These are phyloP conservation scores for Aaosphaeria pasadenensis DNA, from an alignment of 2,329 filamentous ascomycete genomes.

Conservation along the genomic window DNA sequence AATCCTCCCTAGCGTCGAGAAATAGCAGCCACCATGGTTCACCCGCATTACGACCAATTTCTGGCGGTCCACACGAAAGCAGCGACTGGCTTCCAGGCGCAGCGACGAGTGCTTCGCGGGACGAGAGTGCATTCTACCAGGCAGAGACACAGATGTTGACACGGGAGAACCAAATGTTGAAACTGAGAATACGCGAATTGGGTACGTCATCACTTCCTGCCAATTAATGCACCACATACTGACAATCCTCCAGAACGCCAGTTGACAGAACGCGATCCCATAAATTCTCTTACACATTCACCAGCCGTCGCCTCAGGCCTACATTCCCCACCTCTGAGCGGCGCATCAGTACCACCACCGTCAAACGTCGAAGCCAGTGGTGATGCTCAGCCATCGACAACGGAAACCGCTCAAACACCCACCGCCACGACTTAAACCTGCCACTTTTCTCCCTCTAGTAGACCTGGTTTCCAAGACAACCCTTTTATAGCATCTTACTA, in stretches of 20 bases:
- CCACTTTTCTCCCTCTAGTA: too few species aligned
- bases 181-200: slow-evolving; percentile 69
- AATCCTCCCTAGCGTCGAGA: slow-evolving; percentile 41
- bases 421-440: too few species aligned
- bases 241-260: slow-evolving; percentile 27
- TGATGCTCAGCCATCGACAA: too few species aligned
- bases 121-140: slow-evolving; percentile 77
- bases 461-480: too few species aligned
- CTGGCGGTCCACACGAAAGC: slow-evolving; percentile 43
- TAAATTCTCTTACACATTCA: slow-evolving; percentile 26
- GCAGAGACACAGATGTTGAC: slow-evolving; percentile 76
- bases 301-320: slow-evolving; percentile 26
- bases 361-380: not conserved
- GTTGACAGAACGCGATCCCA: slow-evolving; percentile 30
- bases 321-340: not conserved
- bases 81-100: slow-evolving; percentile 62
- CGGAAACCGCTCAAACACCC: too few species aligned
- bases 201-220: slow-evolving; percentile 45
- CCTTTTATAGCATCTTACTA: too few species aligned
- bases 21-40: slow-evolving; percentile 41
- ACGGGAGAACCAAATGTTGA: slow-evolving; percentile 80
- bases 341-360: too few species aligned
- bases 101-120: slow-evolving; percentile 41
- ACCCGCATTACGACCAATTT: slow-evolving; percentile 53
- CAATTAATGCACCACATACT: not conserved